Base-by-base conservation (phyloP, 179 eudicot genomes). In the Gypsophila paniculata region DNA sequence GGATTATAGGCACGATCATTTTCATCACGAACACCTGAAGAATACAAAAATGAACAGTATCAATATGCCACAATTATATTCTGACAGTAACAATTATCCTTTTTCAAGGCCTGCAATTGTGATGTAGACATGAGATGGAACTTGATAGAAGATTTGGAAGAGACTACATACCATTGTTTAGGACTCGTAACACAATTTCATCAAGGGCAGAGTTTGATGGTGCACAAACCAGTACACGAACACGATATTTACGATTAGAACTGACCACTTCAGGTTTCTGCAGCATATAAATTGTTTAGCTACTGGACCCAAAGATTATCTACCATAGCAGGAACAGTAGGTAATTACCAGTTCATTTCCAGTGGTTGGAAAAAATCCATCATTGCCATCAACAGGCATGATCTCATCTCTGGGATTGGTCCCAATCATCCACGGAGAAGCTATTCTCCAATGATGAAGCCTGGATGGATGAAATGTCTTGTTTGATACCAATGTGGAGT, bases 141-240 rank as follows among this genome's bases (percentile, higher is more conserved):
- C 61, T 52, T 14, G 51, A 8, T 6, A 25, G 34, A 53, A 13
- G 18, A n/a, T n/a, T n/a, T n/a, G n/a, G n/a, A n/a, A n/a, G 34
- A 68, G 71, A 54, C 53, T 34, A 12, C n/a, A 49, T 75, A 93
- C 97, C 99, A 53, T 91, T 84, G 77, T 84, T 84, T 69, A 91
- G 63, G 61, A 94, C 79, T 44, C 96, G 92, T 78, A 87, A 75
- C 51, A 94, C 99, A 76, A 94, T 94, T 84, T 94, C 99, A 76
- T 94, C 99, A 66, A 91, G 92, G 13, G 99, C 99, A 73, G 97
- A 94, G 78, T 94, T 94, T 76, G 99, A 94, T 72, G 99, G 99
- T 54, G 99, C 99, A 82, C 99, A 94, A 53, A 94, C 97, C 77
- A 94, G 74, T 77, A 94, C 92, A 76, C 96, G 97, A 42, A 90